A percentile compares a stretch with the other conserved stretches of the same genome.
Conservation (phyloP, 768 basidiomycete species). For the Leccinum broughii region DNA sequence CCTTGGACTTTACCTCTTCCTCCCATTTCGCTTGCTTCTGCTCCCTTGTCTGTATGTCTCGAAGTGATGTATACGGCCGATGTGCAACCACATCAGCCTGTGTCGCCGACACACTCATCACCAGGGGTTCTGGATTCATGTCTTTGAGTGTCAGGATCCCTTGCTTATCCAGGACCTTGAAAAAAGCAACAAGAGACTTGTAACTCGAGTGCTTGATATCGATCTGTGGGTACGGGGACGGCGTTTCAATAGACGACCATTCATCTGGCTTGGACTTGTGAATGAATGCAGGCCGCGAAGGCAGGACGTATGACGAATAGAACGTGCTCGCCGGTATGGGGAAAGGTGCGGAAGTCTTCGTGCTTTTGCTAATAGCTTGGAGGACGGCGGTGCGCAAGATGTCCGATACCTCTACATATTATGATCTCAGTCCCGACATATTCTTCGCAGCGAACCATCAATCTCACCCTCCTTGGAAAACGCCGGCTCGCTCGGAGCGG, state of each 20-base stretch:
- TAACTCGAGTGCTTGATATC: constrained; percentile 78
- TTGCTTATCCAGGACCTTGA: constrained; percentile 76
- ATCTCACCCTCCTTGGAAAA: constrained; percentile 33
- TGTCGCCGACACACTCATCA: constrained; percentile 51
- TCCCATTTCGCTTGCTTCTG: constrained; percentile 60
- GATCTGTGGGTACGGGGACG: constrained; percentile 44
- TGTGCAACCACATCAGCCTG: constrained; percentile 62
- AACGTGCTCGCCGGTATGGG: constrained; percentile 77
- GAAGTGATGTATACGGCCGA: constrained; percentile 53
- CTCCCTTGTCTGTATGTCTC: constrained; percentile 63
- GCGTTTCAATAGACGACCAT: constrained; percentile 9
- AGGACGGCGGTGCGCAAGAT: constrained; percentile 63
- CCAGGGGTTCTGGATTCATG: constrained; percentile 50
- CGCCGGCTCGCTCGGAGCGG: constrained; percentile 13
- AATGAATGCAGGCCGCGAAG: constrained; percentile 69
- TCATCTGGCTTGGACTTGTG: constrained; percentile 8
- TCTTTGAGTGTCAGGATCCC: constrained; percentile 73
- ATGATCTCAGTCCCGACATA: constrained; percentile 1
- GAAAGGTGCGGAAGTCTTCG: constrained; percentile 54
- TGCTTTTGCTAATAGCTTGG: constrained; percentile 56
- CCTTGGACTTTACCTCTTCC: constrained; percentile 46
- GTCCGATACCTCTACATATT: constrained; percentile 25
- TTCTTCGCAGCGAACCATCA: not conserved
- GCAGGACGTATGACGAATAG: constrained; percentile 76
- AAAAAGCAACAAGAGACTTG: constrained; percentile 81